Percentiles rank a stretch among this genome's conserved stretches.
phyloP scores from a whole-genome alignment of 805 yeast genomes.

The Wickerhamomyces chaumierensis region DNA sequence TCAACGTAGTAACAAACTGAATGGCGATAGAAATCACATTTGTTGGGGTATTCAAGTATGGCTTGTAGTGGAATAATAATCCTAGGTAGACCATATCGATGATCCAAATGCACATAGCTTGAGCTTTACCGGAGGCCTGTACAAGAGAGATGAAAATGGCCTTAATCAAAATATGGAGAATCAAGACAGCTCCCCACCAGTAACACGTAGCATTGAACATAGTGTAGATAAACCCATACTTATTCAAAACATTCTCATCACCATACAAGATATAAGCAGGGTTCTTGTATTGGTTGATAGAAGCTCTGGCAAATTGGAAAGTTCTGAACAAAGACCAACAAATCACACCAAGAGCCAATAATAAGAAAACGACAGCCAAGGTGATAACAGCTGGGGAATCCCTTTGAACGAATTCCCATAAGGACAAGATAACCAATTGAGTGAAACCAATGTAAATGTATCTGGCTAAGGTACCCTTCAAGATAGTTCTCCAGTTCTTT shows the following conservation, averaged over 20 bases:
- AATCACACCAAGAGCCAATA: conserved; percentile 50
- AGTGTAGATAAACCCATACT: conserved; percentile 82
- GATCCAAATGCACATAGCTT: conserved; percentile 65
- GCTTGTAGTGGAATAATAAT: conserved; percentile 50
- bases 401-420: conserved; percentile 75
- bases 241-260: conserved; percentile 56
- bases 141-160: conserved; percentile 67
- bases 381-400: conserved; percentile 89
- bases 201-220: conserved; percentile 75
- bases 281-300: conserved; percentile 51
- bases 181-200: conserved; percentile 68
- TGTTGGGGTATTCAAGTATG: conserved; percentile 76
- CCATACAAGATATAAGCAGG: conserved; percentile 87
- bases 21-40: conserved; percentile 67
- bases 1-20: conserved; percentile 59
- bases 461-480: conserved; percentile 73
- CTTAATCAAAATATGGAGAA: conserved; percentile 53
- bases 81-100: conserved; percentile 63
- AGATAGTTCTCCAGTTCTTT: conserved; percentile 41
- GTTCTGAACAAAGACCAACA: conserved; percentile 60
- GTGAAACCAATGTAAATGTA: conserved; percentile 80
- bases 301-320: conserved; percentile 45
- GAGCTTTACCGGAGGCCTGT: conserved; percentile 73
- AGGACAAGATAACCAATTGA: conserved; percentile 63
- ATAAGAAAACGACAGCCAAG: conserved; percentile 59